Conservation (phyloP, 768 basidiomycete genomes). For the Clitopilus passeckerianus region DNA sequence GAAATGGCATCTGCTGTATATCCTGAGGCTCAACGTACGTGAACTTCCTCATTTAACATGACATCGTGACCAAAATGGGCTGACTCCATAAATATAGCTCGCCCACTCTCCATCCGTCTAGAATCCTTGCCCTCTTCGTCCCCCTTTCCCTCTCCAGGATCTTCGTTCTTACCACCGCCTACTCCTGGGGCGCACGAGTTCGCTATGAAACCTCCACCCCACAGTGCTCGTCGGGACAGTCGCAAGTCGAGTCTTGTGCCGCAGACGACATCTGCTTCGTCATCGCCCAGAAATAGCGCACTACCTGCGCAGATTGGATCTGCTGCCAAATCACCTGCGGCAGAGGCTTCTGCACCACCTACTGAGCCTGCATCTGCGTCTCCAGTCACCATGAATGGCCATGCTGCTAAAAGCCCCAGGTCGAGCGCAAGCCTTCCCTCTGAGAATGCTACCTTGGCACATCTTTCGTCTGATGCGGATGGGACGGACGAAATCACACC, state of each 20-base stretch:
- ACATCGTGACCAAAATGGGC: no score
- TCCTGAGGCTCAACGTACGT: constrained; percentile 8
- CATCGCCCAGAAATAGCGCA: constrained; percentile 2
- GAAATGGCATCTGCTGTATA: constrained; percentile 9
- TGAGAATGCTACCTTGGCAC: not conserved
- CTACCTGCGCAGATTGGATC: not conserved
- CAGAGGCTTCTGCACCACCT: not conserved
- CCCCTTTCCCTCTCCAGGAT: constrained; percentile 59
- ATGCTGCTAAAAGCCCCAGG: not conserved
- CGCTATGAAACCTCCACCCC: constrained; percentile 40
- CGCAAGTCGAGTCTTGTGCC: constrained; percentile 11
- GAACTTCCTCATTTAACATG: not conserved
- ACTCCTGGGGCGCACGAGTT: constrained; percentile 66
- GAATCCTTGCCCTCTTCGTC: constrained; percentile 39
- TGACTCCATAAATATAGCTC: not conserved
- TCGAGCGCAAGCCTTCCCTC: no score
- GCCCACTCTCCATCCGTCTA: constrained; percentile 25
- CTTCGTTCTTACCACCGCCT: constrained; percentile 66
- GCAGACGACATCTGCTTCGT: constrained; percentile 6
- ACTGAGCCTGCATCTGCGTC: not conserved
- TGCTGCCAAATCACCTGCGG: constrained; percentile 5
- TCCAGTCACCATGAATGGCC: not conserved
- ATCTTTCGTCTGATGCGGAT: not conserved
- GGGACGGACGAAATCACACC: constrained; percentile 3
- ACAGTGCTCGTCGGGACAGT: constrained; percentile 16